Evolutionary conservation across 1,284 basidiomycete genomes (phyloP).

Genomic region (Ganoderma meredithae): DNA sequence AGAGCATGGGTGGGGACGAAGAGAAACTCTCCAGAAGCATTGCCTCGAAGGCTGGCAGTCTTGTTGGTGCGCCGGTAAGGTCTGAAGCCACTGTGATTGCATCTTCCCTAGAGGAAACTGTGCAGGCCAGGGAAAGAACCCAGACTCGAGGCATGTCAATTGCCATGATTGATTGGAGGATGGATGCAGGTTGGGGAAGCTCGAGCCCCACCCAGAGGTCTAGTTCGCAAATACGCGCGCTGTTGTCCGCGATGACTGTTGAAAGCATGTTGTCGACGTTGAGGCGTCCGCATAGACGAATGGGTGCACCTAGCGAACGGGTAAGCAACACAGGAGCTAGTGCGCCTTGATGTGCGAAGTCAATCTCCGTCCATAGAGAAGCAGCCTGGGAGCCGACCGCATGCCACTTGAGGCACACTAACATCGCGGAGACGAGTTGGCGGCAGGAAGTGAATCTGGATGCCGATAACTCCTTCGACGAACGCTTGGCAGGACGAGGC

Average conservation of each 20-base stretch:
- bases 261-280: neutral
- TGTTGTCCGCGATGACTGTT: neutral
- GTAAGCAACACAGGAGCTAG: neutral
- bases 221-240: neutral
- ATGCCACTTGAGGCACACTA: constrained; percentile 3
- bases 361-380: neutral
- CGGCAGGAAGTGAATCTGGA: neutral
- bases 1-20: neutral
- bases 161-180: neutral
- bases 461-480: neutral
- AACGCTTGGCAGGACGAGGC: neutral
- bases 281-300: neutral
- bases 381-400: neutral
- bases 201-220: neutral
- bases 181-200: neutral
- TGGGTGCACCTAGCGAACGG: neutral
- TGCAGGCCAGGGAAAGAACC: neutral
- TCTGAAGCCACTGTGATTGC: neutral
- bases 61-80: neutral
- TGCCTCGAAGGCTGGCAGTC: neutral
- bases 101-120: too few species aligned
- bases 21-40: neutral
- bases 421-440: neutral
- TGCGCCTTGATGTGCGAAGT: neutral
- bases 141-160: neutral